Conservation (phyloP, 2,329 filamentous ascomycete genomes). For the Pleomassaria siparia region DNA sequence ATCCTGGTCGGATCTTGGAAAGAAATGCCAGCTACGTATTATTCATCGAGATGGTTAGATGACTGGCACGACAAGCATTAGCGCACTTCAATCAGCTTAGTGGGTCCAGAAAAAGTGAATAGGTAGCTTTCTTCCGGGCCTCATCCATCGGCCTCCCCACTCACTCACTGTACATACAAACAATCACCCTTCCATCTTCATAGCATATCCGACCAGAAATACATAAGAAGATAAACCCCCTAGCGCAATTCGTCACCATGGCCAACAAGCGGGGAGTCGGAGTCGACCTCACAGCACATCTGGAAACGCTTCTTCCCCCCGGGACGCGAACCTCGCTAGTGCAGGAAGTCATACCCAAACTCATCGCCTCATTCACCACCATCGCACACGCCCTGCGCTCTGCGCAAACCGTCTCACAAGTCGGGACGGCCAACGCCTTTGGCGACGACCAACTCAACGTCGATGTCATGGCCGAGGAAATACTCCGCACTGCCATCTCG, state of each 20-base stretch:
- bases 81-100: too few species aligned
- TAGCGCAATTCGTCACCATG: background rate
- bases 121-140: too few species aligned
- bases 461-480: slow-evolving; percentile 59
- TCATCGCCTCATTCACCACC: slow-evolving; percentile 36
- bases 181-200: too few species aligned
- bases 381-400: slow-evolving; percentile 27
- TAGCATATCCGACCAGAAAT: too few species aligned
- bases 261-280: background rate
- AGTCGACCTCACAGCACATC: background rate
- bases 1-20: too few species aligned
- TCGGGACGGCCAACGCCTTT: slow-evolving; percentile 54
- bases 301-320: background rate
- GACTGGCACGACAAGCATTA: too few species aligned
- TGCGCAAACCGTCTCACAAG: slow-evolving; percentile 45
- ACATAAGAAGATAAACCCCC: background rate
- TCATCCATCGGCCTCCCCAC: too few species aligned
- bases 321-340: background rate
- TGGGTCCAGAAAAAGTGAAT: too few species aligned
- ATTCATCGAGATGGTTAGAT: too few species aligned
- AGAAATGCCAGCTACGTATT: too few species aligned
- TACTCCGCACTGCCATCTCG: slow-evolving; percentile 58
- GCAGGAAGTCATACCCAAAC: slow-evolving; percentile 34
- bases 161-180: too few species aligned
- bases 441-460: slow-evolving; percentile 60